These are phyloP conservation scores for Pseudozyma hubeiensis DNA, from an alignment of 1,284 basidiomycete genomes.

Conservation along the genomic window DNA sequence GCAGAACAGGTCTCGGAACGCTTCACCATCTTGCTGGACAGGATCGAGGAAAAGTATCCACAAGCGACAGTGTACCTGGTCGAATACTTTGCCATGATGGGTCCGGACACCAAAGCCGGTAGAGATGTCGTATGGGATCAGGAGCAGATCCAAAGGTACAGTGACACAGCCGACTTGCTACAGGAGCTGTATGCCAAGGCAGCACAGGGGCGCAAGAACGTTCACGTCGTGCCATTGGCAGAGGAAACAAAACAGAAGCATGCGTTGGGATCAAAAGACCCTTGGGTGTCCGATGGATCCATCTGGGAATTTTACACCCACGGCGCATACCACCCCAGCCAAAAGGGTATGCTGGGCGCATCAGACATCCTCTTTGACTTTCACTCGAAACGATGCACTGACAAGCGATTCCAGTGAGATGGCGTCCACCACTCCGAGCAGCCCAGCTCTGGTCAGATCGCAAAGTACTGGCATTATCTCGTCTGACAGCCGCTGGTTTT, in stretches of 20 bases:
- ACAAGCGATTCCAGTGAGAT: too few relatives aligned
- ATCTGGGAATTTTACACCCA: constrained; percentile 13
- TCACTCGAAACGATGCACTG: neutral
- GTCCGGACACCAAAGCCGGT: constrained; percentile 13
- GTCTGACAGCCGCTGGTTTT: too few relatives aligned
- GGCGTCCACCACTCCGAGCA: too few relatives aligned
- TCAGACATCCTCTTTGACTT: constrained; percentile 16
- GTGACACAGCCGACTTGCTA: constrained; percentile 10
- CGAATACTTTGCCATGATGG: constrained; percentile 36
- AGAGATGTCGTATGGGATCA: constrained; percentile 14
- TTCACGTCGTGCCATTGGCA: constrained; percentile 25
- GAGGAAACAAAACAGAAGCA: constrained; percentile 10
- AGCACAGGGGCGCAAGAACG: constrained; percentile 3
- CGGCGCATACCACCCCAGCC: constrained; percentile 30
- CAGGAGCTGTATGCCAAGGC: constrained; percentile 22
- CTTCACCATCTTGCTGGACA: constrained; percentile 17
- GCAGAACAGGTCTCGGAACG: constrained; percentile 13
- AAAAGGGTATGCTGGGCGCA: constrained; percentile 23
- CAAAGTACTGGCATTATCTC: too few relatives aligned
- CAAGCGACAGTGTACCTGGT: constrained; percentile 23
- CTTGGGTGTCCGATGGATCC: constrained; percentile 30
- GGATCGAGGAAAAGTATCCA: constrained; percentile 11
- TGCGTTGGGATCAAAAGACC: constrained; percentile 14
- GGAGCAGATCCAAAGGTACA: constrained; percentile 13
- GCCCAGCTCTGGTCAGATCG: too few relatives aligned